phyloP scores from a whole-genome alignment of 306 rosid species.

The Acacia crassicarpa region DNA sequence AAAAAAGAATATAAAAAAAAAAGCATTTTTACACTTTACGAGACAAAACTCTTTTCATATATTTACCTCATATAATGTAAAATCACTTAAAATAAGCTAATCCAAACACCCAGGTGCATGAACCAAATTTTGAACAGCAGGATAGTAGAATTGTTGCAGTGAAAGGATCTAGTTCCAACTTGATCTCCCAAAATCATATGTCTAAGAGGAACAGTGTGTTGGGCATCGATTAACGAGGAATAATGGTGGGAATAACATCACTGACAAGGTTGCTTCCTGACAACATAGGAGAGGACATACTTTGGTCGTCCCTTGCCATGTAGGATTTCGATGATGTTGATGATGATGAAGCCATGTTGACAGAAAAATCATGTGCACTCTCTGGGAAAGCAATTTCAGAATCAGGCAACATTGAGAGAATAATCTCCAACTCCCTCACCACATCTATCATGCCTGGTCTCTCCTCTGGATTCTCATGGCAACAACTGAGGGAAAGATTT shows the following conservation, averaged over 20 bases:
- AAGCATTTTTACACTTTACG: too few relatives aligned
- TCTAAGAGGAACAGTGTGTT: background rate
- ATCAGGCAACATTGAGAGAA: constrained; percentile 56
- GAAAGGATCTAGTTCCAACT: background rate
- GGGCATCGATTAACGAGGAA: constrained; percentile 44
- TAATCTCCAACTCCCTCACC: constrained; percentile 71
- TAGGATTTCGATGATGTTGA: constrained; percentile 30
- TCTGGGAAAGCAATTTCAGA: constrained; percentile 45
- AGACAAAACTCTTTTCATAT: too few relatives aligned
- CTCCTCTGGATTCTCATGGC: constrained; percentile 56
- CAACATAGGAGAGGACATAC: constrained; percentile 37
- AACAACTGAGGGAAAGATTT: constrained; percentile 63
- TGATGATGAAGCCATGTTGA: constrained; percentile 36
- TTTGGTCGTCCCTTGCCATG: constrained; percentile 34
- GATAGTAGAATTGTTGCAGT: background rate
- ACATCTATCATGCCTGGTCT: constrained; percentile 70
- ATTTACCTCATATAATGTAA: too few relatives aligned
- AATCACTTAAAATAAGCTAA: too few relatives aligned
- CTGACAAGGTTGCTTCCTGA: constrained; percentile 64
- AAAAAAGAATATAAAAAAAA: too few relatives aligned
- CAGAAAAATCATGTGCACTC: constrained; percentile 35
- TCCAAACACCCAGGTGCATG: background rate
- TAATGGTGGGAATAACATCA: constrained; percentile 55
- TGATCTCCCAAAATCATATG: background rate
- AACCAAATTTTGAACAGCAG: background rate